Conservation (phyloP, 495 filamentous ascomycete species). For the Penicillium bovifimosum region DNA sequence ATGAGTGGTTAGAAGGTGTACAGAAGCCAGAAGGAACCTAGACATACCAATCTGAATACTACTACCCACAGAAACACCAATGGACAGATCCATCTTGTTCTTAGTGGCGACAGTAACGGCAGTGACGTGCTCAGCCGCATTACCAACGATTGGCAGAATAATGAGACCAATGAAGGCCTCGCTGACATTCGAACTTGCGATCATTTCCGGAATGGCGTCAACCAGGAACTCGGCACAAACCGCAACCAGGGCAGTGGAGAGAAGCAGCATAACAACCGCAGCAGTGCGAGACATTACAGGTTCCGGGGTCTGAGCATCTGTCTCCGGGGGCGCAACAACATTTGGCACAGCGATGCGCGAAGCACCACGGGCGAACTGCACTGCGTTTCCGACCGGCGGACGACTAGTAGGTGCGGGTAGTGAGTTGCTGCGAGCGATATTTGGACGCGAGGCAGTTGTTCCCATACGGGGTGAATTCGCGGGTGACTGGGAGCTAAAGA, state of each 20-base stretch:
- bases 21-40: not conserved
- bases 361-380: slow-evolving; percentile 37
- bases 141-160: slow-evolving; percentile 84
- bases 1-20: slow-evolving; percentile 2
- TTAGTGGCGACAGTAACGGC: slow-evolving; percentile 83
- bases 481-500: slow-evolving; percentile 49
- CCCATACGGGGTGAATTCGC: slow-evolving; percentile 34
- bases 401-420: slow-evolving; percentile 66
- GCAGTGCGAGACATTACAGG: slow-evolving; percentile 65
- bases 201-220: slow-evolving; percentile 68
- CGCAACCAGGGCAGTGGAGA: slow-evolving; percentile 75
- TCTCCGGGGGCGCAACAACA: slow-evolving; percentile 21
- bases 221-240: slow-evolving; percentile 86
- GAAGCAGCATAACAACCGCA: slow-evolving; percentile 65
- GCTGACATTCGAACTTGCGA: slow-evolving; percentile 57
- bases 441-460: slow-evolving; percentile 36
- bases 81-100: slow-evolving; percentile 95
- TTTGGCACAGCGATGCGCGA: slow-evolving; percentile 23
- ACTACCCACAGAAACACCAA: slow-evolving; percentile 81
- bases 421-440: slow-evolving; percentile 72
- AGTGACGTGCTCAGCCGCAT: slow-evolving; percentile 88
- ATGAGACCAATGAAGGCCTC: slow-evolving; percentile 85
- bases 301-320: slow-evolving; percentile 42
- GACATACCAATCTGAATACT: slow-evolving; percentile 64
- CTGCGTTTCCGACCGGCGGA: slow-evolving; percentile 35